Conservation (phyloP, 208 protist species). For the Sergeia podlipaevii region DNA sequence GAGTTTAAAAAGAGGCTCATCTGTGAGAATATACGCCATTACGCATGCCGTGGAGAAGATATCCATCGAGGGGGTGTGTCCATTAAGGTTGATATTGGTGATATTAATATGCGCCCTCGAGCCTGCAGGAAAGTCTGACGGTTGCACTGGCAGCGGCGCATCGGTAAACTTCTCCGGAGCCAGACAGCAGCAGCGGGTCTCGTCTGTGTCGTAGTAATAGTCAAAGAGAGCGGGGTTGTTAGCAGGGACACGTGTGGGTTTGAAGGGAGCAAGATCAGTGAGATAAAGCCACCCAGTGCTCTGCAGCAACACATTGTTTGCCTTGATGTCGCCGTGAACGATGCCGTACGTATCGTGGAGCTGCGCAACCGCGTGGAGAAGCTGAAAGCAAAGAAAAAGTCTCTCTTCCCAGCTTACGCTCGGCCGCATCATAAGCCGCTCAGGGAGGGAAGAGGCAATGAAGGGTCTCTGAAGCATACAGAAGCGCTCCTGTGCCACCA, state of each 20-base stretch:
- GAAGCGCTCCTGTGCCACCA: slow-evolving; percentile 28
- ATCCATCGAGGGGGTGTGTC: slow-evolving; percentile 76
- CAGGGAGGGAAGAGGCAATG: slow-evolving; percentile 65
- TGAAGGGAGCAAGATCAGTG: slow-evolving; percentile 84
- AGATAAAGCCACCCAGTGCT: slow-evolving; percentile 72
- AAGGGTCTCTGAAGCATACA: slow-evolving; percentile 72
- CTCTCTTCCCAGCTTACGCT: slow-evolving; percentile 32
- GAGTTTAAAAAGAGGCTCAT: slow-evolving; percentile 62
- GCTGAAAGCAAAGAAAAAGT: slow-evolving; percentile 68
- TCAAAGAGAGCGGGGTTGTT: slow-evolving; percentile 78
- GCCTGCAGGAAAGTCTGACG: slow-evolving; percentile 9
- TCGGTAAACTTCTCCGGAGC: slow-evolving; percentile 87
- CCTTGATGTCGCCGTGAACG: slow-evolving; percentile 88
- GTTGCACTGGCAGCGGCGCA: neutral
- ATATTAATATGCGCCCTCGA: too few species aligned
- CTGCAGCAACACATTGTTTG: slow-evolving; percentile 80
- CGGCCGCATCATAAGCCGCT: slow-evolving; percentile 68
- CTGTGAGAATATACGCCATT: slow-evolving; percentile 61
- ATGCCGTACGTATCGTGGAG: slow-evolving; percentile 76
- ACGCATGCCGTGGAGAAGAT: slow-evolving; percentile 80
- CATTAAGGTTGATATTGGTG: slow-evolving; percentile 54
- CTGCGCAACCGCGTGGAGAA: slow-evolving; percentile 61
- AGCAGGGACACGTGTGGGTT: slow-evolving; percentile 53
- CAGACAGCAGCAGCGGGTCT: slow-evolving; percentile 72
- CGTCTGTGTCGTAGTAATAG: slow-evolving; percentile 89